Base-by-base conservation (phyloP, 345 rosid species). In the Rhizophora apiculata region DNA sequence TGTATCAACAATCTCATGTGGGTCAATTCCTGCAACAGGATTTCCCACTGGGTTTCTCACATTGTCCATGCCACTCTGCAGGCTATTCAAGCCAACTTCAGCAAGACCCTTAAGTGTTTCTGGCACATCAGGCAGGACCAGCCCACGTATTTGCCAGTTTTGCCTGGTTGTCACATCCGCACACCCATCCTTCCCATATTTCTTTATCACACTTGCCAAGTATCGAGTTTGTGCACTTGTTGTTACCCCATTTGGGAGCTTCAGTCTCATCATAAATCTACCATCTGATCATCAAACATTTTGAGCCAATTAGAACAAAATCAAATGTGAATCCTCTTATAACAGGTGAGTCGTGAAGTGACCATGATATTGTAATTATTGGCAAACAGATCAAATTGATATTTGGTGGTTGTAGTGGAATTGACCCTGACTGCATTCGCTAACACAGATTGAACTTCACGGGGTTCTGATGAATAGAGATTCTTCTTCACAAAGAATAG, bases 51-150 rank as follows among this genome's bases (percentile, higher is more conserved):
- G 98, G 65, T 94, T 94, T 79, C 97, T 82, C 43, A 94, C 98
- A 72, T 91, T 94, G 88, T 94, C 97, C 98, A 94, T 94, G 20
- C 97, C 97, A 71, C 97, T 91, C 77, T 91, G 98, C 39, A 94
- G 84, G 75, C 97, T 86, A 24, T 96, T 91, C 77, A 91, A 73
- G 54, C 93, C 98, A 70, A 94, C 93, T 52, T 82, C 83, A 36
- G 86, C 90, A 8, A 94, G 86, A 75, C 97, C 96, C 75, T 85
- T 72, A 8, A 94, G 82, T 74, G 91, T 94, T 71, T 87, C 96
- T 0, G 90, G 97, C 16, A 94, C 98, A 79, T 94, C 98, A 54
- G 92, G 87, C 53, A 94, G 73, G 39, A 88, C 87, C 71, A 89
- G 96, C 18, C 97, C 97, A 3, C 98, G 90, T 22, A 94, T 91